Percentiles rank a stretch among this genome's conserved stretches.
phyloP scores from a whole-genome alignment of 306 rosid genomes.

The Potentilla sterilis region DNA sequence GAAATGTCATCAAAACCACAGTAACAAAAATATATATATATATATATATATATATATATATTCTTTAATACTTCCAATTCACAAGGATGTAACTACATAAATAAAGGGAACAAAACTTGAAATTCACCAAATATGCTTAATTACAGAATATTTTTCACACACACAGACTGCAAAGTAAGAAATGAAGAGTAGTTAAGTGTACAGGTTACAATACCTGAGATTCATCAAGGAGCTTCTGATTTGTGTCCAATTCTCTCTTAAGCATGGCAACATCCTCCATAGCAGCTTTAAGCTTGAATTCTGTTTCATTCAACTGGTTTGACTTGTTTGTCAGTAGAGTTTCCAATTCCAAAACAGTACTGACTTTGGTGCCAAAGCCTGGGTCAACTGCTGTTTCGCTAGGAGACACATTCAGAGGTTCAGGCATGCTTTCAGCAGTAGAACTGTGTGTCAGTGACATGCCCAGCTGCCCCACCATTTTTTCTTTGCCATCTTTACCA shows the following conservation, averaged over 20 bases:
- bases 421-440: slow-evolving; percentile 92
- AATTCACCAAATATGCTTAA: not conserved
- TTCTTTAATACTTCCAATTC: not conserved
- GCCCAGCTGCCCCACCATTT: slow-evolving; percentile 59
- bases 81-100: not conserved
- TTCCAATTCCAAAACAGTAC: slow-evolving; percentile 65
- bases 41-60: too few species aligned
- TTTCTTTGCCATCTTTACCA: slow-evolving; percentile 64
- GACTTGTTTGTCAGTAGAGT: slow-evolving; percentile 63
- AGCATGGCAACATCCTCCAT: slow-evolving; percentile 68
- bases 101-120: not conserved
- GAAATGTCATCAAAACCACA: not conserved
- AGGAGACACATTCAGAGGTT: slow-evolving; percentile 51
- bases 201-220: slow-evolving; percentile 68
- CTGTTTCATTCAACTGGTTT: slow-evolving; percentile 59
- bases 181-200: not conserved
- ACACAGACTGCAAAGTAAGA: not conserved
- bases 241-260: slow-evolving; percentile 74
- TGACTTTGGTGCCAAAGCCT: slow-evolving; percentile 51
- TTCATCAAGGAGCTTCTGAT: slow-evolving; percentile 81
- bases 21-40: not conserved
- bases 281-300: slow-evolving; percentile 58
- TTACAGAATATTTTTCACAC: not conserved
- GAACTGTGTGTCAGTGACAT: slow-evolving; percentile 90
- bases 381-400: slow-evolving; percentile 48